Base-by-base conservation (phyloP, 1,284 basidiomycete genomes). In the Cutaneotrichosporon cutaneum region DNA sequence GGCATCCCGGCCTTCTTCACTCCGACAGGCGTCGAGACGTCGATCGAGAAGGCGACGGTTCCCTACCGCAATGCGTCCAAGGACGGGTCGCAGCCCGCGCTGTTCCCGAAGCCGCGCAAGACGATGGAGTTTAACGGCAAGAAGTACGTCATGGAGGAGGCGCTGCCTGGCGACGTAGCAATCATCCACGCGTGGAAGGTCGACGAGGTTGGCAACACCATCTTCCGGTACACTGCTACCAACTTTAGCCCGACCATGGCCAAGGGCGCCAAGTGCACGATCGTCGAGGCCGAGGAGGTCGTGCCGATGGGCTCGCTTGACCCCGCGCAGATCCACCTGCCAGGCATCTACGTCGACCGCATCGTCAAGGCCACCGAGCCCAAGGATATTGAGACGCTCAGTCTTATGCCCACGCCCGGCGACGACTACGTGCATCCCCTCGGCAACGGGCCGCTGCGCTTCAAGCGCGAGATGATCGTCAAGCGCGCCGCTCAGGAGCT, bases 1-100 rank as follows among this genome's bases (percentile, higher is more conserved):
- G 94, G 94, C 58, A 93, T 95, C 65, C 94, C 94, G 4, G 94
- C 90, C 8, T 95, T 97, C 83, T 97, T 85, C 81, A 97, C 92
- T 1, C 93, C 92, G 1, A 95, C 94, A 1, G 94, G 93, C 27
- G 88, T 87, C 21, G 86, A 85, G 18, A 92, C 90, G 16, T 88
- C 90, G 2, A 85, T 91, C 2, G 88, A 92, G 56, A 59, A 64
- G 16, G 78, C 81, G 83, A 61, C 86, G 9, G 90, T 92, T 68
- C 89, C 90, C 22, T 83, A 87, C 67, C 83, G 87, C 32, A 58
- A 94, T 91, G n/a, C 52, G 33, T 16, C 33, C 11, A 42, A 36
- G 33, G 35, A 36, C 24, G 52, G 52, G 21, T 39, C 52, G 22
- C 39, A 54, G 65, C 66, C 59, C 18, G 61, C 59, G 22, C 63